Evolutionary conservation across 2,329 filamentous ascomycete species (phyloP).

Genomic region (Simplicillium aogashimaense): DNA sequence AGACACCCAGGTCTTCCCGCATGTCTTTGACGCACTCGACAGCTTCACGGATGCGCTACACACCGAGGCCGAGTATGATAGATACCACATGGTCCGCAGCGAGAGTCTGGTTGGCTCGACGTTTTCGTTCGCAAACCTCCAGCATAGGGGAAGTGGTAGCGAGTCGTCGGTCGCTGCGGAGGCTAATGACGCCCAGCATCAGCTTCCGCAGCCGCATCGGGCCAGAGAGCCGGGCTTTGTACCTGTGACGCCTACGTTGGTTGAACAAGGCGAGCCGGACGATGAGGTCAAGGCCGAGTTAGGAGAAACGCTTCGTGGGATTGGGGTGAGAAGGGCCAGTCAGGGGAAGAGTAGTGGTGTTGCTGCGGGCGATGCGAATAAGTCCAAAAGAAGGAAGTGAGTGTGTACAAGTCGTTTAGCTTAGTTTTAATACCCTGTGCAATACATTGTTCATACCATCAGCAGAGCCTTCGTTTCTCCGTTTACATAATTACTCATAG

Average conservation of each 20-base stretch:
- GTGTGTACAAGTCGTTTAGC: too few species aligned
- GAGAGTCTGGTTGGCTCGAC: conserved; percentile 35
- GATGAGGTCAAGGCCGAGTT: too few species aligned
- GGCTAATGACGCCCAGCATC: conserved; percentile 7
- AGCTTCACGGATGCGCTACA: conserved; percentile 52
- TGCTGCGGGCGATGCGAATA: too few species aligned
- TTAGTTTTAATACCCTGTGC: too few species aligned
- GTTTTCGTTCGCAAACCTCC: conserved; percentile 12
- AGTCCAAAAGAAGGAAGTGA: too few species aligned
- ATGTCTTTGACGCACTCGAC: conserved; percentile 83
- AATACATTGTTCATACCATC: too few species aligned
- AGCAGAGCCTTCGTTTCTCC: too few species aligned
- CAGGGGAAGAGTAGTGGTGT: too few species aligned
- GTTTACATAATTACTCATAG: too few species aligned
- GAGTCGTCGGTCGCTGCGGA: conserved; percentile 21
- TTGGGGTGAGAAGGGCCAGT: too few species aligned
- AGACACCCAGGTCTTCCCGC: conserved; percentile 73
- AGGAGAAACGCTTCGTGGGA: too few species aligned
- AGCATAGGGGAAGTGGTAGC: conserved; percentile 21
- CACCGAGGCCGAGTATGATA: conserved; percentile 49
- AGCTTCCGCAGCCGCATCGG: conserved; percentile 13
- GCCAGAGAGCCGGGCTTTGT: conserved; percentile 14
- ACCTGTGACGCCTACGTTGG: not conserved
- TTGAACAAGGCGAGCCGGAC: too few species aligned
- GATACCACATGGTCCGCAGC: conserved; percentile 41